phyloP scores from a whole-genome alignment of 257 asterid species.

The Gardenia jasminoides region DNA sequence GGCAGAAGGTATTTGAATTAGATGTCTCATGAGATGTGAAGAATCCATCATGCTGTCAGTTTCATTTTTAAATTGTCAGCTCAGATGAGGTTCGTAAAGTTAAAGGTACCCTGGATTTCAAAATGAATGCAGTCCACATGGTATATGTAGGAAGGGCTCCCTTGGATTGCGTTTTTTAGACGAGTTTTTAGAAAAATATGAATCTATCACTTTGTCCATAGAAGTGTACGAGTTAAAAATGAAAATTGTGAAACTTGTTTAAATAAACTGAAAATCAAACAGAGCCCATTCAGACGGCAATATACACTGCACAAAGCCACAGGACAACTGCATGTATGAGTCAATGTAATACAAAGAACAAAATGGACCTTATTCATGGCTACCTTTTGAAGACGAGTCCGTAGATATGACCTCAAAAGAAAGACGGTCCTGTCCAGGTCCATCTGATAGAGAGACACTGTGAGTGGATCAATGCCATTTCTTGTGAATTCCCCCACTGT shows the following conservation, averaged over 20 bases:
- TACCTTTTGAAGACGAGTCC: conserved; percentile 93
- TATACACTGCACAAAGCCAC: too few relatives aligned
- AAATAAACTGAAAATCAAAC: neutral
- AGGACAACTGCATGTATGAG: neutral
- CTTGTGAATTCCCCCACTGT: conserved; percentile 52
- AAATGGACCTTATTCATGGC: conserved; percentile 11
- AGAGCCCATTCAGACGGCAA: too few relatives aligned
- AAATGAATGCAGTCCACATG: neutral
- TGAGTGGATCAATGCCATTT: conserved; percentile 71
- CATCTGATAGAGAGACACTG: conserved; percentile 86
- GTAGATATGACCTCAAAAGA: conserved; percentile 78
- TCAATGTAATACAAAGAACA: neutral
- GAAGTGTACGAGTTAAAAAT: neutral
- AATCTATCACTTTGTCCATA: too few relatives aligned
- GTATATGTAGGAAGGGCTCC: neutral
- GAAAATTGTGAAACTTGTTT: too few relatives aligned
- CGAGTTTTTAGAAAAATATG: too few relatives aligned
- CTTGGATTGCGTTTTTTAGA: too few relatives aligned
- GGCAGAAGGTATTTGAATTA: conserved; percentile 1
- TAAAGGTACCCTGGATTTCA: neutral
- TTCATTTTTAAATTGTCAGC: neutral
- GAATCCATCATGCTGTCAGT: neutral
- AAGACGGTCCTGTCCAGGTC: conserved; percentile 83
- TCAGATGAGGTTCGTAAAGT: neutral
- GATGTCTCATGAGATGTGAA: conserved; percentile 5